Conservation (phyloP, 257 asterid genomes). For the Solanum virginianum region DNA sequence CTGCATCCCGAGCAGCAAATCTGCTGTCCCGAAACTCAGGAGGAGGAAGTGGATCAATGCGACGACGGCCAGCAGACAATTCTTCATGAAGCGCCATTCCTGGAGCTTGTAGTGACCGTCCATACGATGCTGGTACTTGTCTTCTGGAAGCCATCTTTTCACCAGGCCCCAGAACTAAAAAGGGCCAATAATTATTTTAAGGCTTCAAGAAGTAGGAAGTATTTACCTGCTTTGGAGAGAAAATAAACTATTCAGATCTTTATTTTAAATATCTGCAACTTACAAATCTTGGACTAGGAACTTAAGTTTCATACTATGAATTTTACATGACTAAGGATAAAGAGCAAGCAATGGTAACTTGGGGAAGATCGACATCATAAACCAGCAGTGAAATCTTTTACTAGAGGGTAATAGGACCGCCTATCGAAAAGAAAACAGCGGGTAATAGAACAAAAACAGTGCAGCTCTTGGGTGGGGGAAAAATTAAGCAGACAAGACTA, state of each 20-base stretch:
- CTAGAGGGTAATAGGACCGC: neutral
- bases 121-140: constrained; percentile 30
- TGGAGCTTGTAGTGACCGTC: constrained; percentile 24
- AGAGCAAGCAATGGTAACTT: neutral
- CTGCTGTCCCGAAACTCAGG: constrained; percentile 27
- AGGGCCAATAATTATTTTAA: neutral
- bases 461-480: neutral
- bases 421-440: neutral
- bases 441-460: neutral
- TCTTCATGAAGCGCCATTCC: constrained; percentile 23
- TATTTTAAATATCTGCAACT: neutral
- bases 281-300: neutral
- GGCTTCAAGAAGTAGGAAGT: neutral
- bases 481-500: neutral
- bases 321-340: neutral
- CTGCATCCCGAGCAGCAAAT: constrained; percentile 44
- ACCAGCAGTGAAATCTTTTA: neutral
- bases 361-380: neutral
- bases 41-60: constrained; percentile 25
- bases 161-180: neutral
- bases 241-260: neutral
- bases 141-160: constrained; percentile 52
- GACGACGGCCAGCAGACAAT: constrained; percentile 19
- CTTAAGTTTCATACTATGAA: neutral
- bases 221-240: neutral